Conservation (phyloP, 345 rosid genomes). For the Gynandropsis gynandra region DNA sequence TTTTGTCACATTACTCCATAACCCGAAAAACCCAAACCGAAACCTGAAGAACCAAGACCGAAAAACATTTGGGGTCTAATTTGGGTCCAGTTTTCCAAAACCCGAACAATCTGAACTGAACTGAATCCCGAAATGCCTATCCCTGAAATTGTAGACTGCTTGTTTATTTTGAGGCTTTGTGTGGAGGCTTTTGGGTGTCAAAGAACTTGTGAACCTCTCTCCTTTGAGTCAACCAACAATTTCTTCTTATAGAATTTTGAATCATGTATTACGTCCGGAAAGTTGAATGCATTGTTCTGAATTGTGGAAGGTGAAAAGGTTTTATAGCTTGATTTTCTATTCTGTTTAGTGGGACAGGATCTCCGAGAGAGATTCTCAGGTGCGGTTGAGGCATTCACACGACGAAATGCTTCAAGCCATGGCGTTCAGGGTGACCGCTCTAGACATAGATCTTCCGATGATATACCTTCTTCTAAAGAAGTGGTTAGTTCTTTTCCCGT, state of each 20-base stretch:
- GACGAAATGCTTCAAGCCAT: constrained; percentile 50
- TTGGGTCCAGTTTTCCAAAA: no score
- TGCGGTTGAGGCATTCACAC: constrained; percentile 73
- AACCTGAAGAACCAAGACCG: no score
- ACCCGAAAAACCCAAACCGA: no score
- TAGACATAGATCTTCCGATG: constrained; percentile 35
- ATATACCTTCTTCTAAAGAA: constrained; percentile 39
- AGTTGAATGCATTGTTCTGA: neutral
- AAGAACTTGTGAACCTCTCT: neutral
- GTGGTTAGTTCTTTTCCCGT: constrained; percentile 34
- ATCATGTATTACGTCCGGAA: constrained; percentile 3
- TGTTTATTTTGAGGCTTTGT: neutral
- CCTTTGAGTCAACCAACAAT: no score
- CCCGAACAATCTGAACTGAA: no score
- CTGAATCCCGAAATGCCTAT: neutral
- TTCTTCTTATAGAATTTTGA: no score
- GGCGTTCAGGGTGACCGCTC: constrained; percentile 34
- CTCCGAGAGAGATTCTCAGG: constrained; percentile 74
- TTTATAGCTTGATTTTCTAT: constrained; percentile 4
- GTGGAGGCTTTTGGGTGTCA: neutral
- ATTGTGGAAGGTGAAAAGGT: no score
- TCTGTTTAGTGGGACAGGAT: constrained; percentile 57
- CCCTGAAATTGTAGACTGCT: constrained; percentile 8
- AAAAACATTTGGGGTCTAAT: no score
- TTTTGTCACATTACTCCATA: no score